phyloP scores from a whole-genome alignment of 1,284 basidiomycete species.

The Cryptococcus maquisensis region DNA sequence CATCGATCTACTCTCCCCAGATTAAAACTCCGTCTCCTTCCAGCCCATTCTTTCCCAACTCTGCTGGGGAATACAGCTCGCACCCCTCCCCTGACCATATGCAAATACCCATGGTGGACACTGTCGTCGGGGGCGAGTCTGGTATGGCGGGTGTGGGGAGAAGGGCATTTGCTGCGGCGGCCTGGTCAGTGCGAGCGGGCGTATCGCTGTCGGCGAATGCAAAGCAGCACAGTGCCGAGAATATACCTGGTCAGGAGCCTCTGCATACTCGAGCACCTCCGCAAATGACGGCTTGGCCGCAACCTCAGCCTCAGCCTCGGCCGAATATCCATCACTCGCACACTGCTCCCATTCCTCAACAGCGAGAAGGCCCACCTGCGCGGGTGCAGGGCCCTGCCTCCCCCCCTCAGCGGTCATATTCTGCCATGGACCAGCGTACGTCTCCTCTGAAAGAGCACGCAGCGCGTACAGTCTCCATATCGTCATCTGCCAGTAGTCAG shows the following conservation, averaged over 20 bases:
- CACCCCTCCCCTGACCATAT: conserved; percentile 11
- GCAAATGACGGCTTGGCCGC: conserved; percentile 5
- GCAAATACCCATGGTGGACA: conserved; percentile 53
- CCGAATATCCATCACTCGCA: conserved; percentile 9
- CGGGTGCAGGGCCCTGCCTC: conserved; percentile 4
- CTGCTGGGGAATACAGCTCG: conserved; percentile 11
- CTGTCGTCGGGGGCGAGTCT: conserved; percentile 69
- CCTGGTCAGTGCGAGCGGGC: conserved; percentile 49
- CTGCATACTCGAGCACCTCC: background rate
- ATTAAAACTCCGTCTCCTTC: conserved; percentile 30
- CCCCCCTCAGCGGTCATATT: conserved; percentile 18
- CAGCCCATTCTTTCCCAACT: conserved; percentile 35
- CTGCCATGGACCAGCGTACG: conserved; percentile 18
- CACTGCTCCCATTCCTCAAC: conserved; percentile 2
- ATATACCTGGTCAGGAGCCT: background rate
- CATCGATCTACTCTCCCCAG: background rate
- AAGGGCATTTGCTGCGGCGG: conserved; percentile 74
- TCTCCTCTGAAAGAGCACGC: background rate
- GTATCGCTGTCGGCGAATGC: conserved; percentile 26
- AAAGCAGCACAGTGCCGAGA: conserved; percentile 2
- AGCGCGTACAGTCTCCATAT: conserved; percentile 16
- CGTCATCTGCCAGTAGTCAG: conserved; percentile 10
- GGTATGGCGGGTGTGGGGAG: conserved; percentile 87
- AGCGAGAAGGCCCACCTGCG: background rate
- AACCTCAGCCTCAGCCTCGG: background rate